Evolutionary conservation across 768 basidiomycete genomes (phyloP).

Genomic region (Amylocystis lapponica): DNA sequence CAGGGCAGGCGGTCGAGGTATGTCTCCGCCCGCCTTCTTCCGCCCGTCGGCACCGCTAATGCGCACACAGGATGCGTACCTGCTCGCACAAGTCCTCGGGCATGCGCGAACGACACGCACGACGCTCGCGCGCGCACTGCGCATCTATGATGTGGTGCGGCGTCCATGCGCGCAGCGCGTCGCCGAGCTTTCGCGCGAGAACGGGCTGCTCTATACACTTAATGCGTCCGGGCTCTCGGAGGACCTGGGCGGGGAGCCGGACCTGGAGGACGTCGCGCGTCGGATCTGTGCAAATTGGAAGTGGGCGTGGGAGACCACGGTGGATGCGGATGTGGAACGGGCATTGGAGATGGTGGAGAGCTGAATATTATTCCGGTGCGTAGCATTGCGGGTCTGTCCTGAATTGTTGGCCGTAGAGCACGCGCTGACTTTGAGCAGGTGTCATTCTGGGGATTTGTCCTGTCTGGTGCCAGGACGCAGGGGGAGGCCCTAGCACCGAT

Average conservation of each 20-base stretch:
- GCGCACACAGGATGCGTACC: constrained; percentile 30
- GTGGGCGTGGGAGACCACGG: constrained; percentile 53
- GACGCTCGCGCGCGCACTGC: constrained; percentile 18
- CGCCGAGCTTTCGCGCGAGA: constrained; percentile 21
- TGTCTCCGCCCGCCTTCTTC: not conserved
- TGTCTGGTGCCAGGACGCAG: no score
- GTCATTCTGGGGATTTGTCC: no score
- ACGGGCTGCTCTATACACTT: constrained; percentile 23
- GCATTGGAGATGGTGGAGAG: constrained; percentile 27
- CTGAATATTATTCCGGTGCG: no score
- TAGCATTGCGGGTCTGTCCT: no score
- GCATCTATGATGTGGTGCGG: constrained; percentile 27
- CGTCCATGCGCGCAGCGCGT: constrained; percentile 23
- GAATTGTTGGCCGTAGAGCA: no score
- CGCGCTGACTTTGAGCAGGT: no score
- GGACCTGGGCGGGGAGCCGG: constrained; percentile 23
- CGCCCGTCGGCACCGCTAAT: not conserved
- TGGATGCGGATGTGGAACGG: constrained; percentile 36
- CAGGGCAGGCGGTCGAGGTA: constrained; percentile 40
- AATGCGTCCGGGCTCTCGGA: constrained; percentile 17
- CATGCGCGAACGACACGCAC: constrained; percentile 27
- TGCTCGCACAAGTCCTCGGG: constrained; percentile 36
- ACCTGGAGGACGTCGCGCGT: constrained; percentile 35
- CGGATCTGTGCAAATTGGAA: constrained; percentile 49
- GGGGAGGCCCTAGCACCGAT: no score